These are phyloP conservation scores for Yarrowia sp. DNA, from an alignment of 805 yeast genomes.

Conservation along the genomic window DNA sequence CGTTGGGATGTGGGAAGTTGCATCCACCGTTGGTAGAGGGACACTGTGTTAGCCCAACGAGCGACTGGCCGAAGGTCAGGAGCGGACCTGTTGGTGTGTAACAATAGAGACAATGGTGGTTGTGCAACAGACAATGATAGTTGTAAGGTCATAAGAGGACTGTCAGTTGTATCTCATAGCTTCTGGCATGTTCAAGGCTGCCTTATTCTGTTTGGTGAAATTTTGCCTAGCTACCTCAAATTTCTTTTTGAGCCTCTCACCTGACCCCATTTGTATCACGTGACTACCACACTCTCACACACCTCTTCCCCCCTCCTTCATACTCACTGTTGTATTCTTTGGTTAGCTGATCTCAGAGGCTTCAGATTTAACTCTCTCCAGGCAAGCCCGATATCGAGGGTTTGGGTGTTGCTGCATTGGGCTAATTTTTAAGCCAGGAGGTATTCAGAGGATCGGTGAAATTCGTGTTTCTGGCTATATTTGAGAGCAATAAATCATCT, in stretches of 20 bases:
- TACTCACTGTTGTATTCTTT: not conserved
- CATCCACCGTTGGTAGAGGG: slow-evolving; percentile 27
- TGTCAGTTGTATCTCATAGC: no score
- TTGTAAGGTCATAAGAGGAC: no score
- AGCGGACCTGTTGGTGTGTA: not conserved
- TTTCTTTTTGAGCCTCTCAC: not conserved
- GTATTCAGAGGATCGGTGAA: no score
- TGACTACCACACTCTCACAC: not conserved
- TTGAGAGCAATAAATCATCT: no score
- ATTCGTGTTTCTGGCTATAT: no score
- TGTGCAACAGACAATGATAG: no score
- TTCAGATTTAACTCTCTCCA: not conserved
- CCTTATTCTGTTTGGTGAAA: no score
- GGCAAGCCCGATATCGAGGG: not conserved
- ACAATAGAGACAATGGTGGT: no score
- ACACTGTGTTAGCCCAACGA: not conserved
- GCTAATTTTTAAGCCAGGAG: not conserved
- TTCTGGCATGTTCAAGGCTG: no score
- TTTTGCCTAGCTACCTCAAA: no score
- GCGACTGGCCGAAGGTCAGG: not conserved
- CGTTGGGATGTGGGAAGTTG: not conserved
- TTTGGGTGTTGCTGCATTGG: not conserved
- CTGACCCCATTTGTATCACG: not conserved
- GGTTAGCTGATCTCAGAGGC: not conserved
- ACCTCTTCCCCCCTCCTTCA: no score